Base-by-base conservation (phyloP, 257 asterid genomes). In the Solanum chilense region DNA sequence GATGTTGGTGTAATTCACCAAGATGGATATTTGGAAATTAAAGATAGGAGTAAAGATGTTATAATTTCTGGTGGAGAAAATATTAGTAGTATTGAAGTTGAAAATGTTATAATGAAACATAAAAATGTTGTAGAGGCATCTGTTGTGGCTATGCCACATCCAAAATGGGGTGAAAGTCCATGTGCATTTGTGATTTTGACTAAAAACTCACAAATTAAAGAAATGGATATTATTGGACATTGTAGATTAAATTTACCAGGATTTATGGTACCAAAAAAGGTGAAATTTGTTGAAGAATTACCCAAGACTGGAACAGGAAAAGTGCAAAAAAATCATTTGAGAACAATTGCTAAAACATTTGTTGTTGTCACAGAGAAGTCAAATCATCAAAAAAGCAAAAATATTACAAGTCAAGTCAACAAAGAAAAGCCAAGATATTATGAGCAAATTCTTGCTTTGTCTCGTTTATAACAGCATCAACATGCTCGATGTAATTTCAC, bases 101-200 rank as follows among this genome's bases (percentile, higher is more conserved):
- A 96, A 85, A 84, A 89, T n/a, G 94, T 86, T 21, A 86, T 95
- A 45, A 91, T 90, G 89, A 88, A 88, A 47, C 97, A 95, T 88
- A 89, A 91, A 2, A 87, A 88, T 9, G 94, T 96, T 42, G 52
- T 90, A 2, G 99, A 96, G 89, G 98, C 94, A 20, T 94, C 98
- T 5, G 99, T 95, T 87, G 99, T 96, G 88, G 98, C 98, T 25
- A 95, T 94, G 98, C 98, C 99, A 2, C 97, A 96, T 73, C 92
- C 94, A 0, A 90, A 11, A 85, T 96, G 99, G 98, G 99, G 99
- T 3, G 93, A 91, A 42, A 91, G 89, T 56, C 92, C 93, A 5
- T 91, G 93, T 83, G 93, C 93, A 14, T 91, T 91, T 80, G 91
- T 91, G 5, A 86, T 87, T 4, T 33, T 87, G 20, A 82, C 69